Evolutionary conservation across 2,329 filamentous ascomycete genomes (phyloP), one percentile per base, ranked within the genome.

Genomic region (Fusarium sp.): DNA sequence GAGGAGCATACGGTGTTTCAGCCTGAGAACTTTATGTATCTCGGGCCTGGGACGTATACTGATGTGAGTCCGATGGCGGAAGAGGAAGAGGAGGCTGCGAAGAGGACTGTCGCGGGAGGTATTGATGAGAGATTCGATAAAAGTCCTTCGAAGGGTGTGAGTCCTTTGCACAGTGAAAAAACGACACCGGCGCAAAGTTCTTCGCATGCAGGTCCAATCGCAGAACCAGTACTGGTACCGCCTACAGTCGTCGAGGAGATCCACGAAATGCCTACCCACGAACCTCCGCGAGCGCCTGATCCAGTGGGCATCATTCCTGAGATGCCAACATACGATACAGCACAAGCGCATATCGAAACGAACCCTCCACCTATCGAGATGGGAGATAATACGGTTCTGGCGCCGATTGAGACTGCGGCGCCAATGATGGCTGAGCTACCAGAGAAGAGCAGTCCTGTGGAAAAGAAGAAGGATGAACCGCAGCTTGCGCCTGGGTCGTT

Each of bases 1-100:
- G 60, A 78, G 3, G 73, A 54, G 32, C 65, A 64, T 30, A 71
- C 78, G 44, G 84, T 85, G 60, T 87, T 86, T 63, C 83, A 86
- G 64, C 83, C 84, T 5, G 85, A 86, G 65, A 83, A 79, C 65
- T 85, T 87, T 67, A 86, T 86, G 81, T 87, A 83, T 67, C 80
- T 87, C 18, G 85, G 85, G 0, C 83, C 85, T 0, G 83, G 82
- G 3, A 75, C 77, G 3, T 83, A 83, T 68, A 81, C 73, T 27
- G 84, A 86, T 54, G 77, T 84, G n/a, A 85, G 81, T 46, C 82
- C 84, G 1, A 54, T 83, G 29, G 77, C 68, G 1, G 80, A 82
- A 27, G 81, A 83, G 51, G 81, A 84, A 32, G 80, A 80, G 6
- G 72, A 77, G 58, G 75, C 74, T 34, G 77, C 78, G 12, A 75